Evolutionary conservation across 106 monocot genomes (phyloP).

Genomic region (Amphibolis antarctica): DNA sequence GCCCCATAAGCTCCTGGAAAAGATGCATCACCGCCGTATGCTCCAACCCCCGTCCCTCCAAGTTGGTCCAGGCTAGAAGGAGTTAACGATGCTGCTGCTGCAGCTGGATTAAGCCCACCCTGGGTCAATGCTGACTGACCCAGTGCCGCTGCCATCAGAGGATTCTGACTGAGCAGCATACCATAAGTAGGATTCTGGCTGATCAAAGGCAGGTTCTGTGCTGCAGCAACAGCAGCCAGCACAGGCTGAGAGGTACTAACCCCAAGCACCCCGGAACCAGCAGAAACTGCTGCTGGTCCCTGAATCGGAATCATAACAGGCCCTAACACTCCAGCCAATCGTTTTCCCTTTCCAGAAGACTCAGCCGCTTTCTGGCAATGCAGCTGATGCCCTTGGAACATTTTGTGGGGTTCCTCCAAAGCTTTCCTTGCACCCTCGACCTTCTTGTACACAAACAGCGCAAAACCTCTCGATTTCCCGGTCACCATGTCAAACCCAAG

Average conservation of each 20-base stretch:
- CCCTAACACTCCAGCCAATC: background rate
- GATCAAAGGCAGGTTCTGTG: conserved; percentile 7
- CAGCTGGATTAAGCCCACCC: conserved; percentile 7
- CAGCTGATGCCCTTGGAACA: conserved; percentile 18
- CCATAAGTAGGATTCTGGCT: conserved; percentile 11
- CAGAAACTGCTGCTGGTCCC: background rate
- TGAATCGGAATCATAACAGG: background rate
- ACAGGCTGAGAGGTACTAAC: conserved; percentile 9
- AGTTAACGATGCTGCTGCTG: conserved; percentile 5
- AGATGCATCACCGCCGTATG: conserved; percentile 4
- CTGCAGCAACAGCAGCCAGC: conserved; percentile 15
- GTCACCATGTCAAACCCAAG: conserved; percentile 10
- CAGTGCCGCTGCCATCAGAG: conserved; percentile 9
- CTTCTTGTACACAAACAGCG: conserved; percentile 16
- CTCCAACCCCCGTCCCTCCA: background rate
- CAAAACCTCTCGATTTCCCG: conserved; percentile 15
- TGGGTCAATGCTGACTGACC: conserved; percentile 5
- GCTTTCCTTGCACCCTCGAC: conserved; percentile 16
- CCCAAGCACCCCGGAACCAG: conserved; percentile 3
- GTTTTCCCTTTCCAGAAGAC: conserved; percentile 1
- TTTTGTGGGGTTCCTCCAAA: conserved; percentile 18
- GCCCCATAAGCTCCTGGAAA: conserved; percentile 9
- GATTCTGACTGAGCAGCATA: conserved; percentile 7
- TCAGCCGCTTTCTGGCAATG: conserved; percentile 8
- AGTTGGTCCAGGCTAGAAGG: background rate